Evolutionary conservation across 2,329 filamentous ascomycete species (phyloP).

Genomic region (Nigrospora osmanthi): DNA sequence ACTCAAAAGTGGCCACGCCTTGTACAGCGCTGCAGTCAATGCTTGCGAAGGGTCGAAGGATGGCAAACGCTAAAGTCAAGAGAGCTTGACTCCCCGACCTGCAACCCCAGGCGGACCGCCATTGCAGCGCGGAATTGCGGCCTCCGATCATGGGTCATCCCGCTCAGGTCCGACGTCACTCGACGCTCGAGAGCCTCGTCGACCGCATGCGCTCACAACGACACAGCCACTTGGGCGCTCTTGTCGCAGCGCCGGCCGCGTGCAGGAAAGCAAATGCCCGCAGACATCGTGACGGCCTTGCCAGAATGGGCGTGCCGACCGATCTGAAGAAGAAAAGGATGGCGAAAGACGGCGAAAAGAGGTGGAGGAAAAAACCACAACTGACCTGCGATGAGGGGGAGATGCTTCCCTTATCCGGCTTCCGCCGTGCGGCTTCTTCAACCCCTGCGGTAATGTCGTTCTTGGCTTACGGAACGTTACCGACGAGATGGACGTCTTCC

Average conservation of each 20-base stretch:
- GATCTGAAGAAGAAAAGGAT: background rate
- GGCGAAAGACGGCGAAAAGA: background rate
- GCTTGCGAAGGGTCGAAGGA: too few species aligned
- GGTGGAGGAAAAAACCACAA: conserved; percentile 4
- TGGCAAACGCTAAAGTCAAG: too few species aligned
- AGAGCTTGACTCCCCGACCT: background rate
- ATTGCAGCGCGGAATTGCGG: conserved; percentile 4
- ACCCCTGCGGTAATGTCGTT: conserved; percentile 38
- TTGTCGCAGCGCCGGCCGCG: too few species aligned
- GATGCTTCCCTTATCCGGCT: conserved; percentile 36
- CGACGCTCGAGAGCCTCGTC: background rate
- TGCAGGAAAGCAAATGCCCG: too few species aligned
- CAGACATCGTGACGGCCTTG: too few species aligned
- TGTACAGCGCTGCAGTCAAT: background rate
- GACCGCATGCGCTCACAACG: background rate
- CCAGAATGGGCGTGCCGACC: background rate
- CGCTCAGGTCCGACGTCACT: conserved; percentile 1
- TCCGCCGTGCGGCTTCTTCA: conserved; percentile 34
- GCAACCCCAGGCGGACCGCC: conserved; percentile 5
- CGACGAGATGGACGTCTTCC: conserved; percentile 39
- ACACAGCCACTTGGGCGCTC: background rate
- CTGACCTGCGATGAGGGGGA: conserved; percentile 42
- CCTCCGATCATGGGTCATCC: conserved; percentile 4
- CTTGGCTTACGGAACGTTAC: conserved; percentile 36
- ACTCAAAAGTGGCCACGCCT: background rate